Base-by-base conservation (phyloP, 257 asterid species). In the Nicotiana attenuata region DNA sequence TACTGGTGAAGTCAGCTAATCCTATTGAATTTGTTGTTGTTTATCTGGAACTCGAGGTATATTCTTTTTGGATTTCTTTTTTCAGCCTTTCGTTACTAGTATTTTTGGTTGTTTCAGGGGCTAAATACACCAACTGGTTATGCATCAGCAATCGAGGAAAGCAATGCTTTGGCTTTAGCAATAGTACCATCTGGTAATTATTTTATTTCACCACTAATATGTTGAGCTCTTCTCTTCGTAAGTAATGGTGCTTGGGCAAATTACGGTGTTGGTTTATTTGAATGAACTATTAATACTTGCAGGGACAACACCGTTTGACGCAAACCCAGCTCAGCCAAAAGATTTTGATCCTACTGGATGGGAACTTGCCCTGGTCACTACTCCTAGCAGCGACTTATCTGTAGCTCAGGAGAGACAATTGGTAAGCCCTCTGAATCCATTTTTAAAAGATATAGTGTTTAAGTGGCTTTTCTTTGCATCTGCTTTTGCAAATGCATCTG, bases 361-460 rank as follows among this genome's bases (percentile, higher is more conserved):
- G 99, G 99, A 96, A 87, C 98, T 96, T 85, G 98, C 98, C 10
- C 89, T 96, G 71, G 99, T 93, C 78, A 86, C 92, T 81, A 86
- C 99, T 71, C 98, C 99, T 75, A 90, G 97, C 93, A 90, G 87
- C 89, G 86, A 93, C 85, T 84, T 93, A 84, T 94, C 98, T 65
- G 81, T 98, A 7, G 88, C 73, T 35, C 98, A 90, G 86, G 98
- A 94, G 87, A 91, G 98, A 87, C 97, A 94, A 88, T 88, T 96
- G 98, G 99, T 96, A 89, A 71, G 89, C 52, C 82, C 65, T 22
- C 24, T 11, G 78, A 45, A 45, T 41, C 78, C 60, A 45, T 13
- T 41, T 71, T 6, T 2, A 0, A 7, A 45, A 71, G 20, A 57
- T 56, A 17, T 6, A 4, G 19, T 52, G 14, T 69, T 7, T n/a